Evolutionary conservation across 1,284 basidiomycete genomes (phyloP), one percentile per base, ranked within the genome.

Genomic region (Tilletia walkeri): DNA sequence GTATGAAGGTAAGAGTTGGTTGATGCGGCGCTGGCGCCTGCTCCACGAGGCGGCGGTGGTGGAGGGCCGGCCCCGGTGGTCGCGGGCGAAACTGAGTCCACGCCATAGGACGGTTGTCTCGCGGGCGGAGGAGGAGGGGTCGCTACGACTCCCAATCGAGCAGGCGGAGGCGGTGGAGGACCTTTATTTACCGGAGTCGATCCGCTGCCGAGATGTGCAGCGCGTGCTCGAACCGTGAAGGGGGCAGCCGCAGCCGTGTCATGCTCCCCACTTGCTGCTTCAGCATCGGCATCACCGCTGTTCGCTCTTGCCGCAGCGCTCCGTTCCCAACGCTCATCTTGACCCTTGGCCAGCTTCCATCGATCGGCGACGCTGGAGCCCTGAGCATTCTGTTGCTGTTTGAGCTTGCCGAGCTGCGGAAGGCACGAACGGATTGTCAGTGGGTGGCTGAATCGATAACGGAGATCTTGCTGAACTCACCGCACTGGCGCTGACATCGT

Each of bases 361-460:
- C 59, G 59, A 4, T 63, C 59, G 14, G 18, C 39, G 10, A 63
- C 16, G 34, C 36, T 39, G 7, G 59, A 63, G 7, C 59, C 59
- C n/a, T 63, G 59, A 16, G 59, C 59, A 20, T 63, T 63, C n/a
- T 63, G 59, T n/a, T 63, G 59, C 34, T 63, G 59, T 38, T 34
- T 38, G 36, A 38, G 6, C 59, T 63, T 63, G 34, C 59, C 59
- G 30, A 63, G 30, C 59, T 63, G 59, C 10, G 54, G 54, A 30
- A 56, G 24, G 20, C 5, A 3, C 36, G n/a, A 63, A 30, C 7
- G 36, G 59, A 5, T 39, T 38, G 50, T 53, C 50, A n/a, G 18
- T 30, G 2, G 1, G 24, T 30, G 2, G 24, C 24, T 30, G 2
- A 30, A 4, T 56, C 12, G 20, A 12, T n/a, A 30, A 34, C 2